phyloP scores from a whole-genome alignment of 1,139 yeast species.

The Arxiozyma heterogenica region DNA sequence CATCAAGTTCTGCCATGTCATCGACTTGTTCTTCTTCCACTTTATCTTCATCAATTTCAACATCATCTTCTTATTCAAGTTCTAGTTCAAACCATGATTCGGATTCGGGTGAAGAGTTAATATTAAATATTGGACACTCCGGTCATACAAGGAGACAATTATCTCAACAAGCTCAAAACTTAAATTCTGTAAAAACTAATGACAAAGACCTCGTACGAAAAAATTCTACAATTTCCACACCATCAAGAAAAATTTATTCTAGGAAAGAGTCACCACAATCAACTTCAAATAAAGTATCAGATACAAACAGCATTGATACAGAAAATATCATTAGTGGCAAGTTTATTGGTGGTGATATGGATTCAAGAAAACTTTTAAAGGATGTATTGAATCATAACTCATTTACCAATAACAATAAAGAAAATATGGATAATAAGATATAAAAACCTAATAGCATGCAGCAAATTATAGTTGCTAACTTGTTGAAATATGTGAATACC shows the following conservation, averaged over 20 bases:
- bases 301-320: slow-evolving; percentile 1
- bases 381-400: slow-evolving; percentile 3
- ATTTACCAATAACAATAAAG: background rate
- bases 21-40: slow-evolving; percentile 1
- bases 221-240: background rate
- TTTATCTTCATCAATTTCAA: background rate
- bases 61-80: slow-evolving; percentile 2
- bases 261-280: background rate
- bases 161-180: slow-evolving; percentile 2
- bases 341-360: slow-evolving; percentile 2
- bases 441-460: no score
- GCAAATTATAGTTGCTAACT: background rate
- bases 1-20: background rate
- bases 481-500: background rate
- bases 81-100: background rate
- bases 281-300: slow-evolving; percentile 1
- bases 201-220: background rate
- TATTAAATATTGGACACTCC: slow-evolving; percentile 12
- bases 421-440: background rate
- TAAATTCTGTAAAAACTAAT: background rate
- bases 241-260: background rate
- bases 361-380: slow-evolving; percentile 4
- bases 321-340: slow-evolving; percentile 1
- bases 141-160: slow-evolving; percentile 13
- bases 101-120: slow-evolving; percentile 12